These are phyloP conservation scores for Nitzschia putrida DNA, from an alignment of 108 stramenopile genomes.

Conservation along the genomic window DNA sequence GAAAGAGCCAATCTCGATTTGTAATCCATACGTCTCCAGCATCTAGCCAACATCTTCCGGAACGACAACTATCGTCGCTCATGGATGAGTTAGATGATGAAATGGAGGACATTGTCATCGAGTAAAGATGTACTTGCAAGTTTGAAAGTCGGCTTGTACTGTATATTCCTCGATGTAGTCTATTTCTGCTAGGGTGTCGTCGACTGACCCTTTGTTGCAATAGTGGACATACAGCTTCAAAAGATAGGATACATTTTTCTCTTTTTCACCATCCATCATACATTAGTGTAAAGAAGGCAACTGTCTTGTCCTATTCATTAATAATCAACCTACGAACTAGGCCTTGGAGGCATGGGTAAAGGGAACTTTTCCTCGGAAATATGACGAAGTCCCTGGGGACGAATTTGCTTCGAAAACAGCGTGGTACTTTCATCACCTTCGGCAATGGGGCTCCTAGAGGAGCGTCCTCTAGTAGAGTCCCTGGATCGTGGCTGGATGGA, in stretches of 20 bases:
- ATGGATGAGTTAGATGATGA: constrained; percentile 21
- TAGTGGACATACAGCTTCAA: too few species aligned
- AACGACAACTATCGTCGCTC: constrained; percentile 24
- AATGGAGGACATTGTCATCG: constrained; percentile 20
- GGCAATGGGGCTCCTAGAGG: constrained; percentile 26
- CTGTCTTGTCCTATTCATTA: too few species aligned
- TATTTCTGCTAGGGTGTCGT: too few species aligned
- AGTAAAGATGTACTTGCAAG: constrained; percentile 1
- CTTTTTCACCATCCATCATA: too few species aligned
- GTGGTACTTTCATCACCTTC: constrained; percentile 62
- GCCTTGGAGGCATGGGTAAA: neutral
- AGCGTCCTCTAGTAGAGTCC: too few species aligned
- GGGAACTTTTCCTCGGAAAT: constrained; percentile 6
- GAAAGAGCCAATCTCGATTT: neutral
- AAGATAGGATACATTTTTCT: too few species aligned
- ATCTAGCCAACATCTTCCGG: neutral
- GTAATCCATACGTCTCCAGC: neutral
- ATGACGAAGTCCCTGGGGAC: neutral
- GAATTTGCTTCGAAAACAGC: constrained; percentile 38
- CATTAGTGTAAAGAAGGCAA: too few species aligned
- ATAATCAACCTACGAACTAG: neutral
- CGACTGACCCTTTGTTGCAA: too few species aligned
- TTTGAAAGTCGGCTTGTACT: neutral
- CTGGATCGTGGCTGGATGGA: constrained; percentile 1
- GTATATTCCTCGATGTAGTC: too few species aligned